phyloP scores from a whole-genome alignment of 306 rosid species.

The Vicia sativa region DNA sequence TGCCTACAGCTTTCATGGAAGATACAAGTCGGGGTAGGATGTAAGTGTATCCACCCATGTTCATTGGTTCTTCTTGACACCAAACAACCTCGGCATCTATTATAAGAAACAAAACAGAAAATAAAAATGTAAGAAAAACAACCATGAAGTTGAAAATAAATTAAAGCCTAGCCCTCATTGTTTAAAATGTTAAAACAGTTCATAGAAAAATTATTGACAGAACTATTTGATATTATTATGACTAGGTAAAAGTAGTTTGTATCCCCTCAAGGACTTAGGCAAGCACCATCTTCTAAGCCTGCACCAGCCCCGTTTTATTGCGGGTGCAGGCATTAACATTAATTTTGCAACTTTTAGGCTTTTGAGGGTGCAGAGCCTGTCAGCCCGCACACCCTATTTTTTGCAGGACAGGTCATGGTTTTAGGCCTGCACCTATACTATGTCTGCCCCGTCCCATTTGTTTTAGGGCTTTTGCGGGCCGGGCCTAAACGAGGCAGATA shows the following conservation, averaged over 20 bases:
- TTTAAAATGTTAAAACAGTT: neutral
- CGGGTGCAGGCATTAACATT: too few species aligned
- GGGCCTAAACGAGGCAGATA: too few species aligned
- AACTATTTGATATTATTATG: neutral
- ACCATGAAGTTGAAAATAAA: neutral
- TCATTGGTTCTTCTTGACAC: constrained; percentile 99
- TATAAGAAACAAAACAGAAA: constrained; percentile 38
- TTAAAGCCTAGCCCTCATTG: neutral
- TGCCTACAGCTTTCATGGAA: constrained; percentile 69
- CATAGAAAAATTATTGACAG: neutral
- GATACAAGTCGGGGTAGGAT: constrained; percentile 71
- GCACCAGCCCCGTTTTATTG: too few species aligned
- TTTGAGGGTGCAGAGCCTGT: too few species aligned
- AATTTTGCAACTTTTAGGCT: too few species aligned
- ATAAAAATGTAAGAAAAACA: constrained; percentile 16
- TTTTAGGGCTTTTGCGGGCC: too few species aligned
- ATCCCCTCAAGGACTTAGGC: too few species aligned
- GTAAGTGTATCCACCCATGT: constrained; percentile 91
- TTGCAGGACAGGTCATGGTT: too few species aligned
- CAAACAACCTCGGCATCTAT: constrained; percentile 94
- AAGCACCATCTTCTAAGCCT: too few species aligned
- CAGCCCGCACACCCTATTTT: too few species aligned
- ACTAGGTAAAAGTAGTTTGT: neutral
- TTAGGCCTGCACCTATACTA: too few species aligned
- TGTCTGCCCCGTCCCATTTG: too few species aligned